phyloP scores from a whole-genome alignment of 2,329 filamentous ascomycete genomes.

The Myriosclerotinia scirpicola region DNA sequence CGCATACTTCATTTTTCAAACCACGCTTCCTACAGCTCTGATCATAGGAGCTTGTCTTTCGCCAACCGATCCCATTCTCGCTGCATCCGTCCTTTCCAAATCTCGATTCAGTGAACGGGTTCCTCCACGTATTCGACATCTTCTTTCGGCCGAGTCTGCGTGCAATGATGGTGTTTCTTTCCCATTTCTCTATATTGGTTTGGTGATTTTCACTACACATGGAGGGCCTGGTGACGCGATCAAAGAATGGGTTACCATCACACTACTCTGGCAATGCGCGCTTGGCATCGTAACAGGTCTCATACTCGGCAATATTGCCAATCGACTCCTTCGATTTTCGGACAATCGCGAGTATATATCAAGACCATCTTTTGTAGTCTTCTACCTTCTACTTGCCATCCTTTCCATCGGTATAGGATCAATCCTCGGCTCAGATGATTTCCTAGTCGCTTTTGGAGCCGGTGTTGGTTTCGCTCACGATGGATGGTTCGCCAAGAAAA shows the following conservation, averaged over 20 bases:
- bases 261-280: conserved; percentile 55
- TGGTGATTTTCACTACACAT: conserved; percentile 45
- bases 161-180: conserved; percentile 58
- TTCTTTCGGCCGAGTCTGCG: conserved; percentile 54
- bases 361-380: conserved; percentile 51
- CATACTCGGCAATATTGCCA: conserved; percentile 49
- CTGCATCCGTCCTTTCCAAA: conserved; percentile 53
- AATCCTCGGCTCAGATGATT: conserved; percentile 54
- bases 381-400: conserved; percentile 56
- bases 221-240: conserved; percentile 43
- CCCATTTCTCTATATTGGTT: conserved; percentile 55
- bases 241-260: conserved; percentile 54
- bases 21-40: conserved; percentile 48
- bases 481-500: conserved; percentile 53
- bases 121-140: conserved; percentile 51
- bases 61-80: conserved; percentile 57
- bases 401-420: conserved; percentile 53
- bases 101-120: conserved; percentile 53
- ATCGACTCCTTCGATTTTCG: conserved; percentile 50
- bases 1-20: conserved; percentile 48
- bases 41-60: conserved; percentile 56
- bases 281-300: conserved; percentile 51
- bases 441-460: conserved; percentile 56
- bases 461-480: conserved; percentile 55
- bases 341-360: conserved; percentile 49